These are phyloP conservation scores for Ganoderma resinaceum DNA, from an alignment of 1,284 basidiomycete genomes.

Conservation along the genomic window DNA sequence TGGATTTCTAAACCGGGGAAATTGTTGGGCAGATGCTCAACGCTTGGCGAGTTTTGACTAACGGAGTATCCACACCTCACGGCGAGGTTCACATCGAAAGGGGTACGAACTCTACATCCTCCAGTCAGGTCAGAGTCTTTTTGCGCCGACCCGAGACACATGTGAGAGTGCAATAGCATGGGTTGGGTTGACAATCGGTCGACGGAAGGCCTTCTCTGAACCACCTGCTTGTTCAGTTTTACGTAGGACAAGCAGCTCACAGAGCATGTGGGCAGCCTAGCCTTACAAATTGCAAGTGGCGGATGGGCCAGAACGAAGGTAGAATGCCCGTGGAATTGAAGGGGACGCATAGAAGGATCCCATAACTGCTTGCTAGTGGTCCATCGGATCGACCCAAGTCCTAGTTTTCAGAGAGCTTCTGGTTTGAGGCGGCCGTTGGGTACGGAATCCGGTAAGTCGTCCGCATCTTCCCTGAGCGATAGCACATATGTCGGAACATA, in stretches of 20 bases:
- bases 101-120: not conserved
- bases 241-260: conserved; percentile 17
- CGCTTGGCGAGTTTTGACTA: not conserved
- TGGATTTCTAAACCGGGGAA: not conserved
- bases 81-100: not conserved
- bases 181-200: conserved; percentile 15
- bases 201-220: conserved; percentile 11
- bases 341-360: not conserved
- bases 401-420: not conserved
- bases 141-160: not conserved
- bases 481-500: conserved; percentile 1
- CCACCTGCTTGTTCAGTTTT: conserved; percentile 19
- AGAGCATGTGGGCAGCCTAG: conserved; percentile 25
- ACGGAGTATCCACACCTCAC: not conserved
- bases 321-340: not conserved
- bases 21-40: not conserved
- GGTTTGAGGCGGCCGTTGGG: not conserved
- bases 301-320: not conserved
- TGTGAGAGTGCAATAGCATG: not conserved
- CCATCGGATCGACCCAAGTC: not conserved
- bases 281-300: not conserved
- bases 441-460: not conserved
- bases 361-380: not conserved
- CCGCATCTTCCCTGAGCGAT: not conserved
- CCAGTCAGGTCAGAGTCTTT: not conserved